Evolutionary conservation across 257 asterid species (phyloP).

Genomic region (Fraxinus quadrangulata): DNA sequence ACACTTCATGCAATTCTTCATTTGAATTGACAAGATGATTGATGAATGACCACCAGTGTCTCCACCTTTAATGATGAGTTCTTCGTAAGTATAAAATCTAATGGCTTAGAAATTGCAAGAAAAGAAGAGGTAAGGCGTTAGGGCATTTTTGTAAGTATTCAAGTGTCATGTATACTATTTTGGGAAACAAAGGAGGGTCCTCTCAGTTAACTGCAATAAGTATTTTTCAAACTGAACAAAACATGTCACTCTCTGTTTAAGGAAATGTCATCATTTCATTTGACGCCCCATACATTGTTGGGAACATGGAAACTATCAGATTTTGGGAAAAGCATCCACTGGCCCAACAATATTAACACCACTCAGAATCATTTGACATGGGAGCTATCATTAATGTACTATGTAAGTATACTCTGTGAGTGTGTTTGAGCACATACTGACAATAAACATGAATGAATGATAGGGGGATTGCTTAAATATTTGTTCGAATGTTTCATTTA

Average conservation of each 20-base stretch:
- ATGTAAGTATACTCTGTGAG: neutral
- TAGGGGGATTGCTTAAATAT: neutral
- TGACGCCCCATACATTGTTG: conserved; percentile 69
- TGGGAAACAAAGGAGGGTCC: conserved; percentile 42
- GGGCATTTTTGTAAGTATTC: conserved; percentile 39
- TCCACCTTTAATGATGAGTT: neutral
- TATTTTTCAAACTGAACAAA: conserved; percentile 39
- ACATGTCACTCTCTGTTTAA: conserved; percentile 30
- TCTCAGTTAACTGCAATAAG: conserved; percentile 35
- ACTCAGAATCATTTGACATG: conserved; percentile 32
- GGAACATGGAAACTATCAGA: conserved; percentile 90
- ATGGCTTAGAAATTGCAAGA: neutral
- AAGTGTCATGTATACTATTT: conserved; percentile 24
- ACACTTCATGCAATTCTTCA: neutral
- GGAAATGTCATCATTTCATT: conserved; percentile 69
- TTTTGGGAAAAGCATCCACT: conserved; percentile 53
- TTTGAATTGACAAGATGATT: conserved; percentile 11
- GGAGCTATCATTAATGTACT: neutral
- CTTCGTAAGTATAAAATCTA: neutral
- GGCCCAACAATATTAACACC: conserved; percentile 32
- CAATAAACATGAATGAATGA: neutral
- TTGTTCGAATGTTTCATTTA: too few species aligned
- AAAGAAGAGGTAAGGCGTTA: conserved; percentile 22
- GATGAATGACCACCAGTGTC: neutral
- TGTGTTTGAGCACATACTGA: neutral